Base-by-base conservation (phyloP, 2,329 filamentous ascomycete genomes). In the Colletotrichum somersetense region DNA sequence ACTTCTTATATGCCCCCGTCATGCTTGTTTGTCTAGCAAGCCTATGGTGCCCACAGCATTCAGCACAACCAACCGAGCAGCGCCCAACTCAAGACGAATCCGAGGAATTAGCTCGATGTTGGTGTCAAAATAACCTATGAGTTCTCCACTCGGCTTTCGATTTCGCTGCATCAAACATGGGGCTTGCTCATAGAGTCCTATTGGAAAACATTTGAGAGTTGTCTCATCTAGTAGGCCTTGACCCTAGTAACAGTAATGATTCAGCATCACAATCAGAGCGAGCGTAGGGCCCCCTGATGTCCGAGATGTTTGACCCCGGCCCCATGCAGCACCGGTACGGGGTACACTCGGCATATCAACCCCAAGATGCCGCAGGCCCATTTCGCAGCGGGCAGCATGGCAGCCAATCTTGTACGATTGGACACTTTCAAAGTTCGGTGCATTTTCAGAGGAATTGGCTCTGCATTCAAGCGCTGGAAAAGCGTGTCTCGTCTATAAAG, bases 1-100 rank as follows among this genome's bases (percentile, higher is more conserved):
- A 77, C 84, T 90, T 85, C 77, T 89, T 89, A 18, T 91, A 88
- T 84, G 87, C 91, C 77, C 86, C 83, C 79, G 75, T 86, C 82
- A 66, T 94, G 90, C 78, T 88, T 88, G 72, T 86, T 84, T 52
- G 91, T 30, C 30, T 30, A 30, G 30, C 30, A 30, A 30, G 30
- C 30, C 30, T 0, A 30, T 30, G 30, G 30, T 30, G 30, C 30
- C 3, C 30, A 30, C 30, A 30, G 30, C 30, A 30, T 30, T 30
- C 30, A 30, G 30, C 30, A 30, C 30, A 30, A 30, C 30, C 30
- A 30, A 30, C 30, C 4, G 30, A 30, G 30, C 30, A 30, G 30
- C 4, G 30, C 30, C 30, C 4, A 30, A 30, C 30, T 30, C 30
- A 30, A 30, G 30, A 30, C 3, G 4, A 30, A 30, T 4, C 30